Base-by-base conservation (phyloP, 192 early-diverging fungal genomes). In the Coemansia sp. region DNA sequence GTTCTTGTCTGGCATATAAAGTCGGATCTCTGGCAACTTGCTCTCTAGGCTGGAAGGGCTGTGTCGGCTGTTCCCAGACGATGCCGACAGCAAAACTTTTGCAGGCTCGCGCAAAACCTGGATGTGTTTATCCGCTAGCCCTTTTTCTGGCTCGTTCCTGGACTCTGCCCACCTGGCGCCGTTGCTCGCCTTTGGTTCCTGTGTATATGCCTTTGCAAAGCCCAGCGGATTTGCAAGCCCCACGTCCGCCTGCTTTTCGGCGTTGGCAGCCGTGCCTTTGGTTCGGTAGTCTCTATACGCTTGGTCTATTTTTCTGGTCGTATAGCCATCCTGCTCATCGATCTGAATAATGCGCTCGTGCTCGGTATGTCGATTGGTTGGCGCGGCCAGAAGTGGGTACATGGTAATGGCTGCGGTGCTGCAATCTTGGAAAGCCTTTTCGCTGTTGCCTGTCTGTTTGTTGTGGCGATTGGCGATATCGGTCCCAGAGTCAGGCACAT, bases 401-500 rank as follows among this genome's bases (percentile, higher is more conserved):
- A 59, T 59, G 35, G 30, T 59, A 16, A 59, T 38, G 35, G 57
- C 24, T 16, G 57, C 34, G n/a, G 34, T 26, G 12, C 20, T 59
- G 35, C 34, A 36, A 35, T 59, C 20, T 5, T n/a, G 30, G 35
- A 38, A 38, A 6, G 12, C 18, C 30, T 18, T 59, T 34, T 6
- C 21, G 11, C 2, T 8, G 20, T 18, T 48, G 33, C 41, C 46
- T 21, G 36, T 21, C 41, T 5, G 30, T 18, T 44, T 49, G 21
- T 72, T 64, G 36, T 53, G 38, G 24, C 56, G 60, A 24, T 73
- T 63, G 38, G 66, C 55, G 8, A 76, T 34, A 46, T 70, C 68
- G 14, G 74, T 58, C 5, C 74, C 79, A 9, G 79, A 81, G 64
- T 81, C 79, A 12, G 66, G 69, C 43, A 72, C 55, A 10, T 56